Evolutionary conservation across 345 rosid species (phyloP), one percentile per base, ranked within the genome.

Genomic region (Salix koriyanagi): DNA sequence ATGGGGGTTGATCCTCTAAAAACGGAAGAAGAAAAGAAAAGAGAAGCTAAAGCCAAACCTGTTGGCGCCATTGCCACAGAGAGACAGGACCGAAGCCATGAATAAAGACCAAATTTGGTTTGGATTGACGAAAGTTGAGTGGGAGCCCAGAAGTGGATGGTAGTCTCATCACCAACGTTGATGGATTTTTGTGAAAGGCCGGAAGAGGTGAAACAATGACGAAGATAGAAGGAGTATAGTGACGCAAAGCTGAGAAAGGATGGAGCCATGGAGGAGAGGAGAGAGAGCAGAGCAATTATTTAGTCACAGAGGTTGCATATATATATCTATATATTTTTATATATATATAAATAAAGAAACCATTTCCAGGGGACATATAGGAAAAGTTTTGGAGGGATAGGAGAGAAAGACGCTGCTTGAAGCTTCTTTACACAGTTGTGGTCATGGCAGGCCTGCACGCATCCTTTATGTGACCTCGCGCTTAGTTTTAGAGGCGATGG

Each of bases 71-170:
- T 77, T 91, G 94, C 94, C 94, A 93, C 69, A 90, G 76, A 21
- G 94, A 84, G 16, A 76, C 68, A 10, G 97, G 97, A 1, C 99
- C 99, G 73, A 95, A 95, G 65, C 97, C 99, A 48, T 95, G 99
- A 77, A 95, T 82, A 44, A 95, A 84, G 48, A 95, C 75, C n/a
- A 95, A 66, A 19, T 85, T 76, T 0, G 91, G 89, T 71, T 87
- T 89, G 18, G 39, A 0, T 46, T 46, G 41, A 25, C n/a, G 21
- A 25, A 25, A 21, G n/a, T 48, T 32, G 46, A 69, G 44, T 9
- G 39, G 46, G 48, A 5, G 32, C 90, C 98, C 98, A 94, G 76
- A 90, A 85, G 54, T 89, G 91, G 81, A 94, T 60, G 30, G 87
- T 86, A 83, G 97, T 94, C 19, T 87, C 83, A 0, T 80, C 12